Evolutionary conservation across 1,284 basidiomycete genomes (phyloP).

Genomic region (Malassezia sympodialis): DNA sequence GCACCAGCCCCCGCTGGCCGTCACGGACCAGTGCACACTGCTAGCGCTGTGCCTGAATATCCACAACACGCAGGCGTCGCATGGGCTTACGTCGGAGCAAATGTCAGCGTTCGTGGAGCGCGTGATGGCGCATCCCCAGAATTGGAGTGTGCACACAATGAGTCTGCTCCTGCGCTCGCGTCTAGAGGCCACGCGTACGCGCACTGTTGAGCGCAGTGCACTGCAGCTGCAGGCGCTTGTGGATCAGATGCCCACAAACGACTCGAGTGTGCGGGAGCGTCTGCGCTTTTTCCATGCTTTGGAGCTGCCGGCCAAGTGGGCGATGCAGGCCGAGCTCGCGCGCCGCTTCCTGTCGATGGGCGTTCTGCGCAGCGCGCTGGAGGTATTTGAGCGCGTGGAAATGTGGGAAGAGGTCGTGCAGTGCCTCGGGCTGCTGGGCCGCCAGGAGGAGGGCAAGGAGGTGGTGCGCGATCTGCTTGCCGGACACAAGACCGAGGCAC

Average conservation of each 20-base stretch:
- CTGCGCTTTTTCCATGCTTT: conserved; percentile 40
- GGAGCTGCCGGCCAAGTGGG: conserved; percentile 42
- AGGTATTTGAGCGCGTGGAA: conserved; percentile 42
- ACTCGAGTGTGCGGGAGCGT: conserved; percentile 45
- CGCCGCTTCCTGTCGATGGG: conserved; percentile 36
- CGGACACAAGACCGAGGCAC: conserved; percentile 39
- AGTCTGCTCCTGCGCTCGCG: conserved; percentile 42
- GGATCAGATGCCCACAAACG: conserved; percentile 46
- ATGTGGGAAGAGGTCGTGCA: conserved; percentile 46
- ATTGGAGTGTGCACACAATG: conserved; percentile 48
- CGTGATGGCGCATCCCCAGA: conserved; percentile 35
- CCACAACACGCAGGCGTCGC: conserved; percentile 45
- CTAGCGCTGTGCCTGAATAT: conserved; percentile 44
- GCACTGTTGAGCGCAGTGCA: conserved; percentile 41
- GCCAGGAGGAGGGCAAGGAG: conserved; percentile 38
- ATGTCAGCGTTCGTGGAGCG: conserved; percentile 43
- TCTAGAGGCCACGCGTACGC: conserved; percentile 37
- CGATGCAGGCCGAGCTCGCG: conserved; percentile 45
- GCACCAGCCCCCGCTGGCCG: conserved; percentile 57
- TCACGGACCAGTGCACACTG: conserved; percentile 41
- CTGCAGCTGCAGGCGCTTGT: conserved; percentile 46
- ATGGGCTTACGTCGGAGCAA: conserved; percentile 41
- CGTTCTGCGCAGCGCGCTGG: conserved; percentile 40
- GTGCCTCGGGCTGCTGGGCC: conserved; percentile 36
- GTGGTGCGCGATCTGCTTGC: conserved; percentile 37